Conservation (phyloP, 306 rosid genomes). For the Ormosia semicastrata region DNA sequence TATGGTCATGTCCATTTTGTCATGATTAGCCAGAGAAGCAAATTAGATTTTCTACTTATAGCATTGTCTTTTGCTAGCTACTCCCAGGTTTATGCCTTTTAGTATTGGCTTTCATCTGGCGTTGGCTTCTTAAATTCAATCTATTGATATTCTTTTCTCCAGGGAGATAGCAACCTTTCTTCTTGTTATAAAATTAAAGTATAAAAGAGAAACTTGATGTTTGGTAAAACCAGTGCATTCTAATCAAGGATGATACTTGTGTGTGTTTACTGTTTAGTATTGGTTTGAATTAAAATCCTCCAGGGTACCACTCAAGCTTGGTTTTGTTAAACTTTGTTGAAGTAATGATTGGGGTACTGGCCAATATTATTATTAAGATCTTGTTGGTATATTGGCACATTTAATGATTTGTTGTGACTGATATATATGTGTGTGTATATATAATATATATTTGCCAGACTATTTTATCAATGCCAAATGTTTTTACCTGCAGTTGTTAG, state of each 20-base stretch:
- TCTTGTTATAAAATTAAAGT: not conserved
- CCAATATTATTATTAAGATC: not conserved
- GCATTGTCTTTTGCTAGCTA: not conserved
- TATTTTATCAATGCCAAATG: not conserved
- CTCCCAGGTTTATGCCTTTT: not conserved
- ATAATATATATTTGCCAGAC: not conserved
- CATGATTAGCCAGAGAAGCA: conserved; percentile 1
- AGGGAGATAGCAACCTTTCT: not conserved
- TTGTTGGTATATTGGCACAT: not conserved
- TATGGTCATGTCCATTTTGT: not conserved
- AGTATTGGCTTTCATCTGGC: not conserved
- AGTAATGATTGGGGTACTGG: not conserved
- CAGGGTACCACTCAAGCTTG: not conserved
- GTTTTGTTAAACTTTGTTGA: not conserved
- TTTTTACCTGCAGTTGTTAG: conserved; percentile 65
- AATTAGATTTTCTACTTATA: not conserved
- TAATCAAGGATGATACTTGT: not conserved
- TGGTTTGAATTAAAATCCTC: not conserved
- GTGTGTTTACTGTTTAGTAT: not conserved
- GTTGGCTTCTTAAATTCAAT: not conserved
- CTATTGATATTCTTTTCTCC: not conserved
- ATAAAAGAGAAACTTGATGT: not conserved
- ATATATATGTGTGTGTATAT: not conserved
- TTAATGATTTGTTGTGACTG: not conserved
- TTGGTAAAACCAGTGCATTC: not conserved